A percentile compares a stretch with the other conserved stretches of the same genome.
Evolutionary conservation across 2,329 filamentous ascomycete genomes (phyloP).

Genomic region (Botrytis fabae): DNA sequence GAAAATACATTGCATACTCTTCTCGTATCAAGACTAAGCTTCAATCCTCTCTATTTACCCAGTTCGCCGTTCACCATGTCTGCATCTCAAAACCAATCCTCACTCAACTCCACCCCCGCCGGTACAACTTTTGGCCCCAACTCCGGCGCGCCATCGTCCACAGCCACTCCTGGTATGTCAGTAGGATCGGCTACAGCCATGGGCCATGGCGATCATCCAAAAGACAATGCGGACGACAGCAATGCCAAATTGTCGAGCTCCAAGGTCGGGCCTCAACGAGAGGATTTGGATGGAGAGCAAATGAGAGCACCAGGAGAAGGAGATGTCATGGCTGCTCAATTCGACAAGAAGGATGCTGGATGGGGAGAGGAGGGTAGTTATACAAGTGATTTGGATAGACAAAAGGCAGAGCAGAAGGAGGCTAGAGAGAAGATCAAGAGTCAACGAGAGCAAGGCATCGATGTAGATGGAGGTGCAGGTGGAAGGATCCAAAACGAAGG

Average conservation of each 20-base stretch:
- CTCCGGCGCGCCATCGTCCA: slow-evolving; percentile 27
- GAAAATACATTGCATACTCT: neutral
- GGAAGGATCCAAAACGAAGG: slow-evolving; percentile 38
- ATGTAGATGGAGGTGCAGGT: slow-evolving; percentile 39
- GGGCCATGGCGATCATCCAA: slow-evolving; percentile 38
- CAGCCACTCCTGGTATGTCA: slow-evolving; percentile 34
- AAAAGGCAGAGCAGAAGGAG: slow-evolving; percentile 40
- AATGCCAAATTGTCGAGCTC: slow-evolving; percentile 33
- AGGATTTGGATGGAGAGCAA: slow-evolving; percentile 40
- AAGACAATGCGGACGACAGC: slow-evolving; percentile 37
- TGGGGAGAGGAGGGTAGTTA: slow-evolving; percentile 39
- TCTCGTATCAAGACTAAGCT: neutral
- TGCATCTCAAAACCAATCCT: slow-evolving; percentile 37
- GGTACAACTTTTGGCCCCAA: slow-evolving; percentile 35
- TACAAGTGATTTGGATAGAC: slow-evolving; percentile 38
- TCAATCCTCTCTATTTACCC: slow-evolving; percentile 12
- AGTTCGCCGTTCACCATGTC: slow-evolving; percentile 34
- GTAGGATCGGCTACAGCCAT: slow-evolving; percentile 38
- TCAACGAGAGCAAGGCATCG: slow-evolving; percentile 31
- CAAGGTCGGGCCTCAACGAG: slow-evolving; percentile 37
- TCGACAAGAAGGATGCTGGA: slow-evolving; percentile 40
- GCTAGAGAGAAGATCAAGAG: slow-evolving; percentile 37
- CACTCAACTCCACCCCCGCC: slow-evolving; percentile 29
- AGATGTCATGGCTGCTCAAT: slow-evolving; percentile 39
- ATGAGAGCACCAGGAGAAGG: slow-evolving; percentile 39